These are phyloP conservation scores for Fusarium lyarnte DNA, from an alignment of 2,329 filamentous ascomycete genomes.

Conservation along the genomic window DNA sequence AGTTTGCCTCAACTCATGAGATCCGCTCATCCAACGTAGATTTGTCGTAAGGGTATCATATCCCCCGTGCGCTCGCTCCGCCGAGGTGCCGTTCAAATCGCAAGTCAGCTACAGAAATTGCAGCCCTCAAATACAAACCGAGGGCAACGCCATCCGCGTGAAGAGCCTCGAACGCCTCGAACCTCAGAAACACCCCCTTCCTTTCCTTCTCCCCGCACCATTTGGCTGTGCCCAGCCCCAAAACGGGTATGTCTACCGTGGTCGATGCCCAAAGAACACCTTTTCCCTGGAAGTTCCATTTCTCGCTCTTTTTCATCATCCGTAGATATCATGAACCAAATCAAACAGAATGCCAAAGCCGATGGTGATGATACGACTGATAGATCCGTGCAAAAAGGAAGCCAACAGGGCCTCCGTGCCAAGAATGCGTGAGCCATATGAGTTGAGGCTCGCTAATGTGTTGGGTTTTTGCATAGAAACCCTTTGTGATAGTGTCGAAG, in stretches of 20 bases:
- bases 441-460: slow-evolving; percentile 33
- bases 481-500: slow-evolving; percentile 32
- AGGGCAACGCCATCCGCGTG: slow-evolving; percentile 39
- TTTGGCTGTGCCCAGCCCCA: slow-evolving; percentile 36
- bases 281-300: slow-evolving; percentile 35
- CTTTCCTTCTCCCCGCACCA: slow-evolving; percentile 33
- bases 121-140: slow-evolving; percentile 42
- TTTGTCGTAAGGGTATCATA: slow-evolving; percentile 51
- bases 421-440: slow-evolving; percentile 22
- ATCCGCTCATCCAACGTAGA: slow-evolving; percentile 47
- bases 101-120: slow-evolving; percentile 41
- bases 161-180: slow-evolving; percentile 44
- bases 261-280: slow-evolving; percentile 40
- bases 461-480: slow-evolving; percentile 18
- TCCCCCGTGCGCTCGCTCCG: slow-evolving; percentile 39
- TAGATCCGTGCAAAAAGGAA: slow-evolving; percentile 40
- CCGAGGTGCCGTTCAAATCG: slow-evolving; percentile 39
- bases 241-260: slow-evolving; percentile 42
- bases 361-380: slow-evolving; percentile 45
- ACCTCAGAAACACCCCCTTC: slow-evolving; percentile 27
- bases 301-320: slow-evolving; percentile 43
- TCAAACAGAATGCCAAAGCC: slow-evolving; percentile 46
- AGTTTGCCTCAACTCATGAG: slow-evolving; percentile 42
- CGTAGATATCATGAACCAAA: slow-evolving; percentile 45
- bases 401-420: slow-evolving; percentile 28